A percentile compares a stretch with the other conserved stretches of the same genome.
Evolutionary conservation across 2,329 filamentous ascomycete genomes (phyloP).

Genomic region (Chaetomium strumarium): DNA sequence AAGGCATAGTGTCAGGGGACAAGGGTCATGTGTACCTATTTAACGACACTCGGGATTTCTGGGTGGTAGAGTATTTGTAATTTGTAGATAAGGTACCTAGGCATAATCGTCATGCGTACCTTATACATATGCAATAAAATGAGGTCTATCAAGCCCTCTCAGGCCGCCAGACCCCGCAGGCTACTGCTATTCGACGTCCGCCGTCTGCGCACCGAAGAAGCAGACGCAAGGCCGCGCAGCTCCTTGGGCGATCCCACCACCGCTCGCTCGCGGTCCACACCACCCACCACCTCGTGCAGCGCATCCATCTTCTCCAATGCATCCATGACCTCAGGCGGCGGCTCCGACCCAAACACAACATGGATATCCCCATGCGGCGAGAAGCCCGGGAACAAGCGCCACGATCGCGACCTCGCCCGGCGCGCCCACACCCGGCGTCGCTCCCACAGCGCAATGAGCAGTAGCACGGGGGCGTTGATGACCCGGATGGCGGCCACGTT

Average conservation of each 20-base stretch:
- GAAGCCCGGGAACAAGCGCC: constrained; percentile 24
- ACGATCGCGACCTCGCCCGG: constrained; percentile 14
- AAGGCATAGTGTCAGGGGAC: background rate
- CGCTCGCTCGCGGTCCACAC: background rate
- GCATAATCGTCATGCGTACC: background rate
- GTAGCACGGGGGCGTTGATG: constrained; percentile 58
- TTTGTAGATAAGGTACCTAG: background rate
- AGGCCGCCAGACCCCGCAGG: constrained; percentile 13
- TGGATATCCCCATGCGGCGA: constrained; percentile 26
- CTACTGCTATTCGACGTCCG: constrained; percentile 16
- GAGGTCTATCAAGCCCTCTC: background rate
- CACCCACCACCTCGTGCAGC: constrained; percentile 7
- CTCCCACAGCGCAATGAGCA: constrained; percentile 57
- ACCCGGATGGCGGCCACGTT: constrained; percentile 60
- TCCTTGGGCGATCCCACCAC: constrained; percentile 10
- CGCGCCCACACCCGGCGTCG: constrained; percentile 49
- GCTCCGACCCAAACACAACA: constrained; percentile 22
- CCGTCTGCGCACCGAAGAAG: constrained; percentile 10
- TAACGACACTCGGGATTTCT: background rate
- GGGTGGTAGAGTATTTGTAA: background rate
- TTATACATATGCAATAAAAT: too few relatives aligned
- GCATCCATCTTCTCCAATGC: constrained; percentile 24
- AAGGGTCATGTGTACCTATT: background rate
- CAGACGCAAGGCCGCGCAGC: background rate
- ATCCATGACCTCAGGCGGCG: constrained; percentile 23